phyloP scores from a whole-genome alignment of 2,329 filamentous ascomycete species.

The Fusarium stilboides region DNA sequence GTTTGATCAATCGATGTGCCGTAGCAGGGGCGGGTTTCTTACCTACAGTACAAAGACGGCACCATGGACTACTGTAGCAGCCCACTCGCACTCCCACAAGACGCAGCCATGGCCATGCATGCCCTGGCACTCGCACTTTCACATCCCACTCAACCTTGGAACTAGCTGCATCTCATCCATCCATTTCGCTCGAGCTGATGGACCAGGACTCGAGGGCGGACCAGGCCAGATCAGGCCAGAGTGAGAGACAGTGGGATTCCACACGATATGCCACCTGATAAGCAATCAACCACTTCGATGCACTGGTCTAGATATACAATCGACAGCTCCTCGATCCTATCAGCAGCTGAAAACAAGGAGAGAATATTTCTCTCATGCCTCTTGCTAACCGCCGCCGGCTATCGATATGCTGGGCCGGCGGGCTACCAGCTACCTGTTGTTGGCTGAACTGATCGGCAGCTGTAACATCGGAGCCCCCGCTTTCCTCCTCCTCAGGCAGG shows the following conservation, averaged over 20 bases:
- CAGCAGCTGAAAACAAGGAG: background rate
- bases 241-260: constrained; percentile 29
- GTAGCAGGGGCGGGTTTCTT: constrained; percentile 2
- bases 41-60: background rate
- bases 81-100: constrained; percentile 32
- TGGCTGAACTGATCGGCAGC: constrained; percentile 36
- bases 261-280: constrained; percentile 28
- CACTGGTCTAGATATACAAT: constrained; percentile 5
- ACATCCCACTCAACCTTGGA: constrained; percentile 41
- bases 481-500: constrained; percentile 22
- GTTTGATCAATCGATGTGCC: constrained; percentile 13
- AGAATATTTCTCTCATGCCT: constrained; percentile 7
- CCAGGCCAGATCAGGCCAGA: background rate
- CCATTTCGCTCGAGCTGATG: constrained; percentile 24
- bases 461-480: constrained; percentile 44
- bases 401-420: constrained; percentile 17
- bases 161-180: constrained; percentile 37
- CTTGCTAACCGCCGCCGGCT: constrained; percentile 24
- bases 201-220: background rate
- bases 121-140: constrained; percentile 25
- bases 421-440: constrained; percentile 14
- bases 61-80: background rate
- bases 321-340: background rate
- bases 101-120: constrained; percentile 38
- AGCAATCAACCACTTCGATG: constrained; percentile 12